These are phyloP conservation scores for Nicotiana paniculata DNA, from an alignment of 257 asterid genomes.

Conservation along the genomic window DNA sequence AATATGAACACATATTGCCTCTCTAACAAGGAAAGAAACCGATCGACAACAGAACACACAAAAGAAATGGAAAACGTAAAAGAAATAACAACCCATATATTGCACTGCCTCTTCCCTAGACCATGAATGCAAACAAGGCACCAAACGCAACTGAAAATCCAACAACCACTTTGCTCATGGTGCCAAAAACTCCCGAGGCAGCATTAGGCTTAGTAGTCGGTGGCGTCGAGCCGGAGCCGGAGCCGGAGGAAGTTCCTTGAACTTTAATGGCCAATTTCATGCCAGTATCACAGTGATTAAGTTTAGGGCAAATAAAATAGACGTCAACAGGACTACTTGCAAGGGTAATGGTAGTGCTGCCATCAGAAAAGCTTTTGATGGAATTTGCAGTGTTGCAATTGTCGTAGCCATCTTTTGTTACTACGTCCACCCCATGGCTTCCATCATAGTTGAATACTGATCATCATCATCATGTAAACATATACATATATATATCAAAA, in stretches of 20 bases:
- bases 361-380: conserved; percentile 18
- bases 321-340: conserved; percentile 23
- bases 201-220: conserved; percentile 4
- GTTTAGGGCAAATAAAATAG: conserved; percentile 47
- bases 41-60: background rate
- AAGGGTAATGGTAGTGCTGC: conserved; percentile 38
- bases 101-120: conserved; percentile 82
- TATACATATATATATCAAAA: too few species aligned
- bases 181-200: conserved; percentile 25
- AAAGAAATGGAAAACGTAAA: background rate
- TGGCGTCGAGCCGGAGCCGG: conserved; percentile 1
- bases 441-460: conserved; percentile 49
- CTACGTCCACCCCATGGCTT: conserved; percentile 44
- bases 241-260: conserved; percentile 16
- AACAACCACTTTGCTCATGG: conserved; percentile 19
- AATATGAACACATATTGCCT: background rate
- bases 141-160: conserved; percentile 32
- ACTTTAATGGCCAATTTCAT: conserved; percentile 47
- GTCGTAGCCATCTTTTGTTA: conserved; percentile 26
- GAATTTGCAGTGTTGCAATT: conserved; percentile 34
- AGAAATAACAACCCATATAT: background rate
- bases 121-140: conserved; percentile 34
- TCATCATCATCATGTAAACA: too few species aligned
- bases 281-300: conserved; percentile 50
- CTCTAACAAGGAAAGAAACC: background rate